A percentile compares a stretch with the other conserved stretches of the same genome.
phyloP scores from a whole-genome alignment of 169 alveolate genomes.

The Eimeria maxima region DNA sequence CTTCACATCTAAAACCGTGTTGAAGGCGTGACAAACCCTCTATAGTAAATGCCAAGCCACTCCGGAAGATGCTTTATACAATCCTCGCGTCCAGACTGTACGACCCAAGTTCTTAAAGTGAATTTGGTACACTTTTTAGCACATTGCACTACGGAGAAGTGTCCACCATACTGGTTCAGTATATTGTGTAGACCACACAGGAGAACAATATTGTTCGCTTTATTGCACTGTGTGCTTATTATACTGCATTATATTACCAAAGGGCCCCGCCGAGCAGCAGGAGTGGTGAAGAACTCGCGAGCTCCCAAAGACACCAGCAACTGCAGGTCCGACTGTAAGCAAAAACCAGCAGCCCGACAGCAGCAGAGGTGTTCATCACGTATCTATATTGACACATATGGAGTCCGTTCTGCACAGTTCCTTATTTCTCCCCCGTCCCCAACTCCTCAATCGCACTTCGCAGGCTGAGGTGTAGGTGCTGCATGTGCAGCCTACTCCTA shows the following conservation, averaged over 20 bases:
- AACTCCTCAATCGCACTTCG: no score
- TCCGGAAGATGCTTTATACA: background rate
- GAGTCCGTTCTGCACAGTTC: background rate
- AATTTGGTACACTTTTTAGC: background rate
- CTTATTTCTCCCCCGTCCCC: background rate
- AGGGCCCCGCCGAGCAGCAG: conserved; percentile 19
- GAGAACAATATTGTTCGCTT: no score
- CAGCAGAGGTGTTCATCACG: background rate
- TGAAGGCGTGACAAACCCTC: background rate
- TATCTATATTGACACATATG: background rate
- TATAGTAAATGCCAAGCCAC: background rate
- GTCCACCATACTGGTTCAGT: no score
- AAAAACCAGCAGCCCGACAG: background rate
- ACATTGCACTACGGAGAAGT: background rate
- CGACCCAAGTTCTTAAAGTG: background rate
- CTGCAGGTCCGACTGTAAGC: conserved; percentile 40
- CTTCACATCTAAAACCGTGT: background rate
- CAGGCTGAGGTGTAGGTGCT: background rate
- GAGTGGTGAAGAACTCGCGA: conserved; percentile 1
- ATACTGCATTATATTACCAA: conserved; percentile 19
- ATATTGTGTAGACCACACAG: no score
- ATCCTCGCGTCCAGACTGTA: background rate
- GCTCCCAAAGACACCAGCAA: conserved; percentile 53
- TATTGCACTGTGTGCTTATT: background rate
- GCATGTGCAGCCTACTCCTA: background rate